Base-by-base conservation (phyloP, 1,284 basidiomycete genomes). In the Ganoderma meredithae region DNA sequence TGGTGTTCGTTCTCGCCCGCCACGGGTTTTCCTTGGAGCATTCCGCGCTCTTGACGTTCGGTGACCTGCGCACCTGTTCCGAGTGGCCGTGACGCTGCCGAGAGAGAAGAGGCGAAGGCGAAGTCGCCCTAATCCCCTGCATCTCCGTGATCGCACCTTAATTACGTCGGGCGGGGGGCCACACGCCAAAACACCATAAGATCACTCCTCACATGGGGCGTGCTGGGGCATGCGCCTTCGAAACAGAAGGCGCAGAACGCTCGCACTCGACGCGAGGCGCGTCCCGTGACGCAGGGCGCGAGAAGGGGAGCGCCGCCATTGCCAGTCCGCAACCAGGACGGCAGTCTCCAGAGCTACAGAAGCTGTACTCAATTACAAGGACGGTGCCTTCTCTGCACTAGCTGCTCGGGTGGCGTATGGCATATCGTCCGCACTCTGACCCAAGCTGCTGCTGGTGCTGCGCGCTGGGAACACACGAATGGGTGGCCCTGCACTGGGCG, bases 181-280 rank as follows among this genome's bases (percentile, higher is more conserved):
- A 53, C 70, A 71, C 65, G 68, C 68, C 66, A 60, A 67, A 68
- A 59, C 62, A 66, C 68, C 68, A 72, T 68, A 69, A 67, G 64
- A 66, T 64, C 44, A 58, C 61, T 66, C 61, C 62, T 62, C 60
- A 66, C 71, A 66, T 72, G 68, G 69, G 71, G 61, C 65, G 53
- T 67, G 63, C 67, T 69, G 60, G 71, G 61, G 43, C 71, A 70
- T 67, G 68, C 69, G 71, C 63, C 63, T 70, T 72, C 71, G 67
- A 70, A 69, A 22, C 65, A 70, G 71, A 72, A 72, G 43, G 43
- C 47, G 9, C 22, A 27, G 44, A 56, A 55, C 63, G 64, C 67
- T 63, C 71, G 39, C 33, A 17, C 40, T 40, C 3, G 65, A 65
- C 67, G 43, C 71, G 69, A 70, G 71, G 69, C 71, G 64, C 64